phyloP scores from a whole-genome alignment of 2,329 filamentous ascomycete genomes.

The Calonectria pseudoreteaudii region DNA sequence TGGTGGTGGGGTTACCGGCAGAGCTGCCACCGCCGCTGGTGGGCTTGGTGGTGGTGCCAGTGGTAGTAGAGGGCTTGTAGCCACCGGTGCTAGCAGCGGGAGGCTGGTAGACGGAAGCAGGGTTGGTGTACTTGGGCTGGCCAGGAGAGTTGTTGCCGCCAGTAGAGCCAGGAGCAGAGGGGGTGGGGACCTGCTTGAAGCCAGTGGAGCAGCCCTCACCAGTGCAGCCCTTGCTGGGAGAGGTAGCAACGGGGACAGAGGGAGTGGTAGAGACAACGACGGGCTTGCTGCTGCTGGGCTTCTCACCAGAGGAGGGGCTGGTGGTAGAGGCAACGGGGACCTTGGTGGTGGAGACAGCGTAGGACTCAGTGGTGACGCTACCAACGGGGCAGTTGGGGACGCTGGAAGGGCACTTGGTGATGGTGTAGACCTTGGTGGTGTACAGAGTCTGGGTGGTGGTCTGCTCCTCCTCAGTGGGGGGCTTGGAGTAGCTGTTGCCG shows the following conservation, averaged over 20 bases:
- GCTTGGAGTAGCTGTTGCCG: constrained; percentile 29
- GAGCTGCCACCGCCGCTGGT: constrained; percentile 1
- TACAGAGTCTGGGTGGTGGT: constrained; percentile 39
- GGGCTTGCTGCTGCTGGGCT: constrained; percentile 47
- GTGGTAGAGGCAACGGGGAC: constrained; percentile 47
- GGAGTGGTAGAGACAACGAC: constrained; percentile 43
- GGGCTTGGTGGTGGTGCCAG: not conserved
- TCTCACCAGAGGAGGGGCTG: constrained; percentile 44
- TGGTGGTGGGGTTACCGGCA: not conserved
- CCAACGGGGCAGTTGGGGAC: constrained; percentile 42
- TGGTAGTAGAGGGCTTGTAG: not conserved
- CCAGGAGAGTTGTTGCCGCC: not conserved
- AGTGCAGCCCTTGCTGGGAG: not conserved
- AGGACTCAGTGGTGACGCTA: constrained; percentile 45
- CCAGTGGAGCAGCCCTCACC: constrained; percentile 5
- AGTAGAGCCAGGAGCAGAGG: constrained; percentile 2
- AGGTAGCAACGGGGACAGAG: constrained; percentile 8
- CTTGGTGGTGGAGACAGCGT: constrained; percentile 48
- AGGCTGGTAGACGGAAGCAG: constrained; percentile 8
- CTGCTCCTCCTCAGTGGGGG: constrained; percentile 10
- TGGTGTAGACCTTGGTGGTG: constrained; percentile 38
- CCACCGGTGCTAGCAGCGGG: not conserved
- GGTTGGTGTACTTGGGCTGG: constrained; percentile 21
- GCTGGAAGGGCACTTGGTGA: constrained; percentile 34
- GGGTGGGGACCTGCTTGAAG: constrained; percentile 13